Evolutionary conservation across 345 rosid species (phyloP).

Genomic region (Eucalyptus regnans): DNA sequence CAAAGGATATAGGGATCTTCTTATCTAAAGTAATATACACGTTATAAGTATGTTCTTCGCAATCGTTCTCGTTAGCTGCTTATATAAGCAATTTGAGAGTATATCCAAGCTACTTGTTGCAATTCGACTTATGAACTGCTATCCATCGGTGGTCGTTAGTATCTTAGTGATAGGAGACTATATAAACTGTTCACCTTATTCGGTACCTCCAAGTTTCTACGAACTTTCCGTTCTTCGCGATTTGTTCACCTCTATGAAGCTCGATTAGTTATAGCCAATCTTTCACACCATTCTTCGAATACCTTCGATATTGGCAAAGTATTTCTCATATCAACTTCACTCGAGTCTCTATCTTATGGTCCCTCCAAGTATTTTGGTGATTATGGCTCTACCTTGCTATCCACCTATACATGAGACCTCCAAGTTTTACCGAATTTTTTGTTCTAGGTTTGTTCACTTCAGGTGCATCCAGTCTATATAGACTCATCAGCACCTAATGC

Average conservation of each 20-base stretch:
- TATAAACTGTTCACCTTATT: neutral
- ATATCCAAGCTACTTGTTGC: neutral
- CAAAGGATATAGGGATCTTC: neutral
- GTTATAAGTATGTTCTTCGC: neutral
- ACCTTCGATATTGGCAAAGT: neutral
- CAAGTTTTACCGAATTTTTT: neutral
- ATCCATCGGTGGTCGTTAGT: fast-evolving
- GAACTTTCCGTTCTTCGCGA: neutral
- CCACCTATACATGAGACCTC: neutral
- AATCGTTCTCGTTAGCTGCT: fast-evolving
- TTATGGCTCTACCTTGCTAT: neutral
- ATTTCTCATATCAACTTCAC: neutral
- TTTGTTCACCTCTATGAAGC: neutral
- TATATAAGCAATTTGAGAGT: neutral
- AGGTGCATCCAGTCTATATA: neutral
- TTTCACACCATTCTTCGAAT: fast-evolving
- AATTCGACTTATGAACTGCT: fast-evolving
- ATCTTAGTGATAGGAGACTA: neutral
- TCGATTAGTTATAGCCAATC: neutral
- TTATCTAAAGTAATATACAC: neutral
- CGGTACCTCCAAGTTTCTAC: fast-evolving
- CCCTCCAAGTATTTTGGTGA: neutral
- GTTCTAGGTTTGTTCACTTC: neutral
- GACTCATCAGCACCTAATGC: neutral
- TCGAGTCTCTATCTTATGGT: neutral